Percentiles rank a stretch among this genome's conserved stretches.
Conservation (phyloP, 2,329 filamentous ascomycete species). For the Diplodia seriata region DNA sequence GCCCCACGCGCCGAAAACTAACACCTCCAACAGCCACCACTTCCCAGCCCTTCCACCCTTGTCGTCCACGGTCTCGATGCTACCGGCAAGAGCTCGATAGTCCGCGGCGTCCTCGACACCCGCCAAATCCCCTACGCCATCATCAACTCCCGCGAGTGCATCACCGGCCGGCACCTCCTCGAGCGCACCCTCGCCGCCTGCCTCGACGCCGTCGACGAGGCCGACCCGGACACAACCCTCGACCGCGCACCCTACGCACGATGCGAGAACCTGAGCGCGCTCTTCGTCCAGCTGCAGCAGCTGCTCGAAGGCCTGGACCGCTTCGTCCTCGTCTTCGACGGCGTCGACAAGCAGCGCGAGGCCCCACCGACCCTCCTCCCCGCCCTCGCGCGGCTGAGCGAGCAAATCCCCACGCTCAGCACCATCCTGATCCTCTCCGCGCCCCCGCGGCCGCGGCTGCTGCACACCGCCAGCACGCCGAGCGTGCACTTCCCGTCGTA, state of each 20-base stretch:
- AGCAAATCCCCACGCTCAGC: slow-evolving; percentile 81
- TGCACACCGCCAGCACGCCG: slow-evolving; percentile 73
- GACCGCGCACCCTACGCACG: slow-evolving; percentile 60
- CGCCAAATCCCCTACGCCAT: slow-evolving; percentile 64
- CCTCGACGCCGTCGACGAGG: slow-evolving; percentile 54
- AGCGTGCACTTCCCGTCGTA: slow-evolving; percentile 87
- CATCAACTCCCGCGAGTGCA: slow-evolving; percentile 75
- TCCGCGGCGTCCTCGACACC: slow-evolving; percentile 65
- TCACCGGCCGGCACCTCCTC: slow-evolving; percentile 78
- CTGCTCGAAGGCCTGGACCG: slow-evolving; percentile 60
- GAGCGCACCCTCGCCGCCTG: slow-evolving; percentile 70
- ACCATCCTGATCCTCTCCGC: slow-evolving; percentile 78
- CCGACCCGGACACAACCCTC: slow-evolving; percentile 48
- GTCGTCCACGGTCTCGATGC: slow-evolving; percentile 85
- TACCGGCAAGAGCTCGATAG: slow-evolving; percentile 82
- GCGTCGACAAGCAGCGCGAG: slow-evolving; percentile 83
- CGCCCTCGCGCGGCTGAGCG: slow-evolving; percentile 79
- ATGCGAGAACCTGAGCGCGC: slow-evolving; percentile 81
- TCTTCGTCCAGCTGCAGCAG: slow-evolving; percentile 74
- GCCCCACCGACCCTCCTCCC: slow-evolving; percentile 78
- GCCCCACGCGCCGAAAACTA: slow-evolving; percentile 33
- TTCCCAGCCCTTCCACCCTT: slow-evolving; percentile 75
- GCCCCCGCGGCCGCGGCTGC: slow-evolving; percentile 71
- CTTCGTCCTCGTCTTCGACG: slow-evolving; percentile 87
- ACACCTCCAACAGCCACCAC: slow-evolving; percentile 58